Base-by-base conservation (phyloP, 768 basidiomycete genomes). In the Auriculariales sp. region DNA sequence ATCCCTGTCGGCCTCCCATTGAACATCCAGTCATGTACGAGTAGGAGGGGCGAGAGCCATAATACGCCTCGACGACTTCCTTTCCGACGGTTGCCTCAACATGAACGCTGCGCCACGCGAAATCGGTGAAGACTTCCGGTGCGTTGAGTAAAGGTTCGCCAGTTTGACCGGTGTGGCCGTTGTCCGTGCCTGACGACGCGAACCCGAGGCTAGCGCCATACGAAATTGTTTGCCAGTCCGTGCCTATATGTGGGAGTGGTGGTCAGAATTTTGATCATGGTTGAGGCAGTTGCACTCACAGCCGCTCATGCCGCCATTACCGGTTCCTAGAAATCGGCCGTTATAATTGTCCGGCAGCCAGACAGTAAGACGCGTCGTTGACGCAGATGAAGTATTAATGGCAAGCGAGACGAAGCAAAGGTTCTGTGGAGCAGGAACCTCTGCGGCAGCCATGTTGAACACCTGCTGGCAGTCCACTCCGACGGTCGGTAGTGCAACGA, bases 21-120 rank as follows among this genome's bases (percentile, higher is more conserved):
- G 61, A 62, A 49, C 64, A 65, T 6, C 64, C 62, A 4, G 60
- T 32, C 36, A 55, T 64, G 46, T 65, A 65, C 10, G 59, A 56
- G 49, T 59, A 62, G 15, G 49, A 49, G 3, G 49, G 27, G 15
- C 10, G 35, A 1, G 39, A 22, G 10, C 53, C 53, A 46, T 65
- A 65, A 48, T 61, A 65, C 12, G 55, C 48, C 15, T 59, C 29
- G 6, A 62, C 55, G 28, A 65, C 52, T 47, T 58, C 53, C 51
- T 64, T 65, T 1, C 59, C 58, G 1, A 54, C 49, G 25, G 59
- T 51, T 2, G 58, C 57, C 39, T 54, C 56, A 25, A 60, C 50
- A 47, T 64, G 64, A 35, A 64, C 28, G 9, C 60, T 57, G 2
- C 61, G 54, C 52, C 54, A 59, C 3, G 56, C 56, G 52, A 56